Evolutionary conservation across 345 rosid species (phyloP), one percentile per base, ranked within the genome.

Genomic region (Microcos paniculata): DNA sequence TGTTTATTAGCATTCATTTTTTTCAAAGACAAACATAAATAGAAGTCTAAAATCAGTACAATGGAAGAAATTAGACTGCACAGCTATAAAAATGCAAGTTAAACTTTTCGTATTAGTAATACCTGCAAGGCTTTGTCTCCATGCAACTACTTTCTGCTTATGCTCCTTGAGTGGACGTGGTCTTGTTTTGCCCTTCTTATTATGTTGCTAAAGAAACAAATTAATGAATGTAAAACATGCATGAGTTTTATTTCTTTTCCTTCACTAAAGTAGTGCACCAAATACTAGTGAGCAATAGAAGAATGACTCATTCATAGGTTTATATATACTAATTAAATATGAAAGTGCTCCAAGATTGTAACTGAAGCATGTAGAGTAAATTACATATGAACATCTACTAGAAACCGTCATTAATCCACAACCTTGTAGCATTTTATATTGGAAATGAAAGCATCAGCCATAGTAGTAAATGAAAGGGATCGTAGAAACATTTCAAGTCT

Each of bases 81-180:
- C 23, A 18, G 23, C 6, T 35, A 7, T 7, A 23, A n/a, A 12
- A 26, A 16, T 8, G 49, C 59, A 31, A 16, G 57, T 65, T 63
- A 28, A 69, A 73, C 62, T 75, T 65, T 70, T 58, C 65, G 70
- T 14, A 64, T 74, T 67, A 81, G 82, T 64, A 59, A 42, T 53
- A 96, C 98, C 99, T 84, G 88, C 91, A 82, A 96, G 97, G 86
- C 96, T 96, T 82, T 88, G 85, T 87, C 98, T 90, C 76, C 80
- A 80, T 52, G 90, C 78, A 35, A 74, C 9, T 2, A 21, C 85
- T 76, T 69, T 45, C 35, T 80, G 13, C 43, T 55, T 26, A 69
- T 55, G 40, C 14, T 76, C 66, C 53, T 68, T 23, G 62, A 42
- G 10, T 35, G 83, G 80, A 21, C 8, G 78, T 55, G 80, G 63